Conservation (phyloP, 371 early-diverging fungal genomes). For the Apophysomyces sp. region DNA sequence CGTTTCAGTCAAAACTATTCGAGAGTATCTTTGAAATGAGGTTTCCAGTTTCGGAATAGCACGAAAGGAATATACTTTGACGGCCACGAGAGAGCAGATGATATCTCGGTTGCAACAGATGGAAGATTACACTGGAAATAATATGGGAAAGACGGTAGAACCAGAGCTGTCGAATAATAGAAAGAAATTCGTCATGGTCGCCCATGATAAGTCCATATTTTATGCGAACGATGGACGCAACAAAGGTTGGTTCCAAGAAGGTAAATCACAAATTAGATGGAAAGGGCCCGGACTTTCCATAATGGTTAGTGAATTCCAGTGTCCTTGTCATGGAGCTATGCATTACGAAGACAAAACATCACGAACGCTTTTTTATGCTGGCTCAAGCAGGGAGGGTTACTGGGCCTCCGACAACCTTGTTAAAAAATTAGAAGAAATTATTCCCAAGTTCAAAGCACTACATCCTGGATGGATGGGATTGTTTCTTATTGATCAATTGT, state of each 20-base stretch:
- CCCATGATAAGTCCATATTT: conserved; percentile 11
- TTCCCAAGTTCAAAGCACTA: conserved; percentile 6
- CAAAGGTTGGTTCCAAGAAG: conserved; percentile 2
- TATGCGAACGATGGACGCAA: conserved; percentile 11
- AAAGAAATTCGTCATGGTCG: background rate
- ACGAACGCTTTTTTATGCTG: background rate
- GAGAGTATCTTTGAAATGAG: conserved; percentile 1
- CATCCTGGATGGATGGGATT: conserved; percentile 2
- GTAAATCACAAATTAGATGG: background rate
- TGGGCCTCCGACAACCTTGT: conserved; percentile 8
- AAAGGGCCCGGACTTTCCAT: conserved; percentile 6
- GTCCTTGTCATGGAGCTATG: conserved; percentile 14
- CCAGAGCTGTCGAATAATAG: background rate
- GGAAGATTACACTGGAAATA: conserved; percentile 1
- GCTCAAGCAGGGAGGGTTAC: conserved; percentile 1
- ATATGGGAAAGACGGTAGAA: background rate
- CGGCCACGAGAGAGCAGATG: conserved; percentile 8
- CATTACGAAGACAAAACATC: background rate
- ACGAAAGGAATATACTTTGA: conserved; percentile 8
- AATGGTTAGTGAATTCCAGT: too few relatives aligned
- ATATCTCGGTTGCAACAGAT: background rate
- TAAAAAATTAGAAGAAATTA: conserved; percentile 10
- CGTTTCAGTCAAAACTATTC: too few relatives aligned
- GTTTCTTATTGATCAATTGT: conserved; percentile 7
- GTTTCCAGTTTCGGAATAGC: too few relatives aligned